These are phyloP conservation scores for Coemansia sp. DNA, from an alignment of 192 early-diverging fungal species.

Conservation along the genomic window DNA sequence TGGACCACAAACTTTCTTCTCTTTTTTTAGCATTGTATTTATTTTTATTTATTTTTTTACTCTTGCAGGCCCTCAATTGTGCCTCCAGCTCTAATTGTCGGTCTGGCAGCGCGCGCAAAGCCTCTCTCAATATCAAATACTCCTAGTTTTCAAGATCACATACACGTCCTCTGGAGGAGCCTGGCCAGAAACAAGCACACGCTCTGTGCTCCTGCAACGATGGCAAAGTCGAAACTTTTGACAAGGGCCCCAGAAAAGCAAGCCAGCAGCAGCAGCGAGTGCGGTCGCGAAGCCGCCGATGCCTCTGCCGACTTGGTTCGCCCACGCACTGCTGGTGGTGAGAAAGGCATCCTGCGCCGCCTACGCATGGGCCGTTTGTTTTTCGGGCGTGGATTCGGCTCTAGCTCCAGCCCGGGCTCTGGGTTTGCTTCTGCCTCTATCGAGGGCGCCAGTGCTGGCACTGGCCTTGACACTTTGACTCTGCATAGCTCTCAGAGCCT, in stretches of 20 bases:
- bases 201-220: slow-evolving; percentile 7
- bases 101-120: neutral
- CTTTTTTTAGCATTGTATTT: neutral
- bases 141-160: neutral
- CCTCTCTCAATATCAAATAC: neutral
- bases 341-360: slow-evolving; percentile 38
- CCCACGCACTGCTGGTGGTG: slow-evolving; percentile 48
- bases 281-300: neutral
- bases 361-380: slow-evolving; percentile 49
- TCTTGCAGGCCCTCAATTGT: neutral
- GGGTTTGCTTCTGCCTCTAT: slow-evolving; percentile 4
- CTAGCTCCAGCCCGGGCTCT: neutral
- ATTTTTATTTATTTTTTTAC: neutral
- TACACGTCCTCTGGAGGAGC: neutral
- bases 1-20: too few relatives aligned
- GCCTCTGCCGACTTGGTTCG: slow-evolving; percentile 11
- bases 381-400: slow-evolving; percentile 26
- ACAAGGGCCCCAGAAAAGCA: slow-evolving; percentile 28
- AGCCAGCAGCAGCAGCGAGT: slow-evolving; percentile 12
- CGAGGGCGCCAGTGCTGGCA: slow-evolving; percentile 13
- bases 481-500: slow-evolving; percentile 9
- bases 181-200: neutral
- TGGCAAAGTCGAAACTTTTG: slow-evolving; percentile 49
- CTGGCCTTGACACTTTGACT: neutral
- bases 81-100: neutral